These are phyloP conservation scores for Cardamine occulta DNA, from an alignment of 345 rosid genomes.

Conservation along the genomic window DNA sequence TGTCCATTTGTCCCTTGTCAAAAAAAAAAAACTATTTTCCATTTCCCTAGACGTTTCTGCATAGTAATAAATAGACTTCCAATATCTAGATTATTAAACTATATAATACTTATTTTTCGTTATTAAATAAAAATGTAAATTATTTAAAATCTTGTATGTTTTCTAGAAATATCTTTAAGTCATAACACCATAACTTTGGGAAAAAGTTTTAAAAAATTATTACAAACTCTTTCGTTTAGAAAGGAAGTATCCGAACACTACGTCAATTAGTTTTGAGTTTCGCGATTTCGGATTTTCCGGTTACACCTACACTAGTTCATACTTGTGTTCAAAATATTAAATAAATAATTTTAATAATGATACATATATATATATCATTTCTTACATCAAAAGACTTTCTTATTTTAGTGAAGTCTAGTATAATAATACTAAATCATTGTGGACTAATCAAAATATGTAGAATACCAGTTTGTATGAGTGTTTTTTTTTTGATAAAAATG, in stretches of 20 bases:
- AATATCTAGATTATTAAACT: neutral
- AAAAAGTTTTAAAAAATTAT: too few species aligned
- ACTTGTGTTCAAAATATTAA: neutral
- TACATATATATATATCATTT: neutral
- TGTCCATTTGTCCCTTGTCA: neutral
- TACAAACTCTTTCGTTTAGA: neutral
- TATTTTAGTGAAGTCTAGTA: neutral
- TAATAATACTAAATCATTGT: neutral
- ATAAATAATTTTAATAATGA: neutral
- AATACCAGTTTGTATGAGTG: neutral
- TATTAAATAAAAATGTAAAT: neutral
- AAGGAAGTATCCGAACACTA: neutral
- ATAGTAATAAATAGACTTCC: neutral
- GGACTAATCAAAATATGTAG: neutral
- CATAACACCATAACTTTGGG: neutral
- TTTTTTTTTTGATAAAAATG: too few species aligned
- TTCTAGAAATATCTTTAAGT: neutral
- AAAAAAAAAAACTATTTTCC: neutral
- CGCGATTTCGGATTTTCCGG: too few species aligned
- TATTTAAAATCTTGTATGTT: neutral
- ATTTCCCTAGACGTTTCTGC: conserved; percentile 35
- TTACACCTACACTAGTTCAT: neutral
- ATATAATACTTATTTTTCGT: neutral
- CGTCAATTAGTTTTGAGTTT: neutral
- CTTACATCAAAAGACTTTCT: neutral